Conservation (phyloP, 2,329 filamentous ascomycete species). For the Xenosphaeropsis pyriputrescens region DNA sequence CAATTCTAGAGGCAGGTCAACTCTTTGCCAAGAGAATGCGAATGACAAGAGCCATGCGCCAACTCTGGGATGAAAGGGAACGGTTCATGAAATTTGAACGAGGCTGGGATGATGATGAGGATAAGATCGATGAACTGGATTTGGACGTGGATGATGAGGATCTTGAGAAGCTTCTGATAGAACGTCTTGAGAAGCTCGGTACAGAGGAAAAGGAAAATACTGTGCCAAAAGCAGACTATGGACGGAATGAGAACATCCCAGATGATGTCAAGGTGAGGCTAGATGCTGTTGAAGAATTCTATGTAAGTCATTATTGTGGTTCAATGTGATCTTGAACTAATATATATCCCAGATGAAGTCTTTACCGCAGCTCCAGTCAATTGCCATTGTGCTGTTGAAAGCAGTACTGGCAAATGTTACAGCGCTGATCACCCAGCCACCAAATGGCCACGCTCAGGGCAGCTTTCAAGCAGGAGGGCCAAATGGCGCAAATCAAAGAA, state of each 20-base stretch:
- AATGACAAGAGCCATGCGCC: slow-evolving; percentile 80
- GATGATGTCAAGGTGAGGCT: slow-evolving; percentile 49
- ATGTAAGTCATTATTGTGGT: slow-evolving; percentile 40
- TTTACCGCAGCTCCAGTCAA: slow-evolving; percentile 76
- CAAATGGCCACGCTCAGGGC: slow-evolving; percentile 13
- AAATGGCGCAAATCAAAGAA: slow-evolving; percentile 10
- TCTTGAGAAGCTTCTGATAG: slow-evolving; percentile 24
- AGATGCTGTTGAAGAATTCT: slow-evolving; percentile 66
- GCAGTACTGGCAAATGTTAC: slow-evolving; percentile 80
- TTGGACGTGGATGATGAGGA: slow-evolving; percentile 24
- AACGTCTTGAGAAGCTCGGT: slow-evolving; percentile 24
- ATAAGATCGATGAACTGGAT: slow-evolving; percentile 26
- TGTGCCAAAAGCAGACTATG: slow-evolving; percentile 27
- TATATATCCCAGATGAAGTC: slow-evolving; percentile 42
- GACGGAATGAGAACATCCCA: slow-evolving; percentile 33
- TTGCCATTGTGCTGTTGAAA: slow-evolving; percentile 86
- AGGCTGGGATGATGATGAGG: slow-evolving; percentile 53
- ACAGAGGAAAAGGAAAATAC: slow-evolving; percentile 25
- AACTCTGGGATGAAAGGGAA: slow-evolving; percentile 90
- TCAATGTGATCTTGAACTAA: slow-evolving; percentile 13
- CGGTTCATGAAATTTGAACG: slow-evolving; percentile 83
- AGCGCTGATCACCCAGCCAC: slow-evolving; percentile 54
- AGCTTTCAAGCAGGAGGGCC: slow-evolving; percentile 13
- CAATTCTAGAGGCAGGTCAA: slow-evolving; percentile 87
- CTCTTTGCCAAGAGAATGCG: slow-evolving; percentile 81